phyloP scores from a whole-genome alignment of 306 rosid species.

The Fragaria nilgerrensis region DNA sequence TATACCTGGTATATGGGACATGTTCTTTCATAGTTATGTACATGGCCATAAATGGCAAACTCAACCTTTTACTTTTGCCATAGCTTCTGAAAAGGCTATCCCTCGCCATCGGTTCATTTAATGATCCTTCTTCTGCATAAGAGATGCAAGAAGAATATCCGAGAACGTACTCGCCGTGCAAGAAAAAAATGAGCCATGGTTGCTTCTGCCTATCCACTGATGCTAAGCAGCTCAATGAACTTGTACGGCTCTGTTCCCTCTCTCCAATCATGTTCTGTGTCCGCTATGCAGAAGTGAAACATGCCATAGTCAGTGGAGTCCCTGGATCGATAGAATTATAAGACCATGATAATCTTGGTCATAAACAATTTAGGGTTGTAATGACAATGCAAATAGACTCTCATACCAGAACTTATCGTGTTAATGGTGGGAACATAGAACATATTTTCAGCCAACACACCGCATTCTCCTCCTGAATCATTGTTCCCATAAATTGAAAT shows the following conservation, averaged over 20 bases:
- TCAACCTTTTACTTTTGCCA: slow-evolving; percentile 96
- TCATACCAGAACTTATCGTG: slow-evolving; percentile 77
- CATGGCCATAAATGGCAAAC: slow-evolving; percentile 84
- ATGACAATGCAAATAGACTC: neutral
- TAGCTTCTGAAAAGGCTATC: slow-evolving; percentile 68
- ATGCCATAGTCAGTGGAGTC: slow-evolving; percentile 77
- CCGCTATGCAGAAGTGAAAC: slow-evolving; percentile 86
- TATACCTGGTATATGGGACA: slow-evolving; percentile 86
- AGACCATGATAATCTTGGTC: neutral
- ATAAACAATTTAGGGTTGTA: neutral
- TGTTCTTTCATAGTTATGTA: slow-evolving; percentile 86
- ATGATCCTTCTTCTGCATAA: slow-evolving; percentile 70
- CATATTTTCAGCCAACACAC: slow-evolving; percentile 80
- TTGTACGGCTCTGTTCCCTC: slow-evolving; percentile 75
- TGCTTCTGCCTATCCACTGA: slow-evolving; percentile 83
- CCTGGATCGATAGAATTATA: slow-evolving; percentile 37
- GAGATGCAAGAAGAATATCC: slow-evolving; percentile 68
- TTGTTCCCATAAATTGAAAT: slow-evolving; percentile 67
- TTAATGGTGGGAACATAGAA: slow-evolving; percentile 89
- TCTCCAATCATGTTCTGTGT: slow-evolving; percentile 92
- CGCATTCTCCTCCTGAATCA: slow-evolving; percentile 97
- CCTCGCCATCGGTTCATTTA: slow-evolving; percentile 89
- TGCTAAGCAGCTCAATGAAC: slow-evolving; percentile 78
- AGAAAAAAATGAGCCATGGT: slow-evolving; percentile 81
- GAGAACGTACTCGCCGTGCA: slow-evolving; percentile 70